Conservation (phyloP, 305 asterid species). For the Solanum hybrid region DNA sequence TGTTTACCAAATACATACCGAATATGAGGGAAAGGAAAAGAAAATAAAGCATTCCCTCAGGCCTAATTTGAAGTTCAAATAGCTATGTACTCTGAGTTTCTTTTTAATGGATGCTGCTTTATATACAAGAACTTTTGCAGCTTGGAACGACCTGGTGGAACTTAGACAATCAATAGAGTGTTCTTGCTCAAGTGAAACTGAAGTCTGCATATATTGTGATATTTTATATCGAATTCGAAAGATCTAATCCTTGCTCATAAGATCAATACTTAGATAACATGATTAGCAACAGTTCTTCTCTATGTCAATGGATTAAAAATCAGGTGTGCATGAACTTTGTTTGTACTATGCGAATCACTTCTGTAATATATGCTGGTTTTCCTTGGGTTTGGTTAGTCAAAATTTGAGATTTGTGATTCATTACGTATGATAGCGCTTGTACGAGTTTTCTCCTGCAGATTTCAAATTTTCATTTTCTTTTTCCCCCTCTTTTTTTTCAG, state of each 20-base stretch:
- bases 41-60: neutral
- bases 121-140: neutral
- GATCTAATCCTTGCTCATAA: neutral
- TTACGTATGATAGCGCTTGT: neutral
- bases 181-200: neutral
- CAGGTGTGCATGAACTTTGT: neutral
- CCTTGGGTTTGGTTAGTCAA: neutral
- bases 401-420: neutral
- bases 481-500: slow-evolving; percentile 22
- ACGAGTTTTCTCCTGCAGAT: neutral
- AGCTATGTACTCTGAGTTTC: neutral
- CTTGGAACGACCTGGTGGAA: neutral
- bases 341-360: neutral
- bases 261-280: neutral
- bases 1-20: neutral
- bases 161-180: neutral
- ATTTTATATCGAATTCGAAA: neutral
- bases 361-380: neutral
- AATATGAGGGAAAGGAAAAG: neutral
- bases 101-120: neutral
- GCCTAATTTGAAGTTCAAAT: neutral
- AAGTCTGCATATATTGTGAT: neutral
- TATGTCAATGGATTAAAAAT: neutral
- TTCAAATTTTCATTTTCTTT: neutral
- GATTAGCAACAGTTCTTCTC: neutral